Conservation (phyloP, 208 protist species). For the Phytomonas sp. region DNA sequence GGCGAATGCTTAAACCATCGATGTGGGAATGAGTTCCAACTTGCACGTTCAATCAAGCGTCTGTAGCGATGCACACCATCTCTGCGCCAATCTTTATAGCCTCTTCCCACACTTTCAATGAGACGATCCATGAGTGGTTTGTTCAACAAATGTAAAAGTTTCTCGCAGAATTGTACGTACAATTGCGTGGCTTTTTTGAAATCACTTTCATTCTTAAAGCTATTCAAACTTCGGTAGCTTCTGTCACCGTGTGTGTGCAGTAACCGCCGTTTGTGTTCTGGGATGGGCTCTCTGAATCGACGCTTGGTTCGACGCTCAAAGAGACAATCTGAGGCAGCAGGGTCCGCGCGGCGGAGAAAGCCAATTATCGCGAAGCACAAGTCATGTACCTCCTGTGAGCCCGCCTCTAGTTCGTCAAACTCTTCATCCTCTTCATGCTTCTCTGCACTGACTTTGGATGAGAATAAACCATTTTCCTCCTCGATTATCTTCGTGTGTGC, state of each 20-base stretch:
- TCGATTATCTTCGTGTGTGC: neutral
- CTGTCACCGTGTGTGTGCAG: slow-evolving; percentile 56
- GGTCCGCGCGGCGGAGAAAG: slow-evolving; percentile 60
- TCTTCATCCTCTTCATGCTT: slow-evolving; percentile 27
- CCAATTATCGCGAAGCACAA: slow-evolving; percentile 77
- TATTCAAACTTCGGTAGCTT: slow-evolving; percentile 35
- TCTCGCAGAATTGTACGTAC: slow-evolving; percentile 72
- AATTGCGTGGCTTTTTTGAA: slow-evolving; percentile 53
- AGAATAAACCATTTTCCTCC: neutral
- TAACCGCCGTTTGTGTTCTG: slow-evolving; percentile 55
- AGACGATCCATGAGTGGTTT: slow-evolving; percentile 72
- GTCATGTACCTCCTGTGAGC: slow-evolving; percentile 86
- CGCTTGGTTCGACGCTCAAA: slow-evolving; percentile 65
- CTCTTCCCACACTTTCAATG: slow-evolving; percentile 63
- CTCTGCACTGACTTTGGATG: neutral
- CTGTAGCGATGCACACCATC: slow-evolving; percentile 63
- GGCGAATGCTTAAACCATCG: slow-evolving; percentile 85
- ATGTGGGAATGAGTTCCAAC: slow-evolving; percentile 75
- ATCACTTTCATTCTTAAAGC: slow-evolving; percentile 47
- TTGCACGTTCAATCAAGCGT: slow-evolving; percentile 38
- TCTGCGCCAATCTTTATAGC: slow-evolving; percentile 35
- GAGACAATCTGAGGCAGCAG: slow-evolving; percentile 36
- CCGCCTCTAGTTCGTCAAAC: slow-evolving; percentile 87
- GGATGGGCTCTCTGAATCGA: slow-evolving; percentile 67
- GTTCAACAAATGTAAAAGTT: slow-evolving; percentile 67